These are phyloP conservation scores for Kwoniella bestiolae DNA, from an alignment of 768 basidiomycete genomes.

Conservation along the genomic window DNA sequence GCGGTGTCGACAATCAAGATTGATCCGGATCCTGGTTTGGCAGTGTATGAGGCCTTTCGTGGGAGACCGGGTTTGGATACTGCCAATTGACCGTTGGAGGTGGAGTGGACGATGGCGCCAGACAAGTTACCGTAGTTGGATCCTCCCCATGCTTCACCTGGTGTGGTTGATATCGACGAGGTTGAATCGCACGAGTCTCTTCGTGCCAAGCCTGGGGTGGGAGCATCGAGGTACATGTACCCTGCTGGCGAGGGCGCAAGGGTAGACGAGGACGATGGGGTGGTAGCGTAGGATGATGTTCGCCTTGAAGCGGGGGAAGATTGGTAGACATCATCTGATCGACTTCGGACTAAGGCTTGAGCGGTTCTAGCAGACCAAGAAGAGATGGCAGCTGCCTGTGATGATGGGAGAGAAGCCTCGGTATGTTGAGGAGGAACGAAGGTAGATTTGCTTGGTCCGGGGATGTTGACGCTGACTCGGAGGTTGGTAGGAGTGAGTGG, in stretches of 20 bases:
- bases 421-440: constrained; percentile 17
- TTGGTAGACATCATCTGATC: constrained; percentile 24
- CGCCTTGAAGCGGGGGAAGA: constrained; percentile 12
- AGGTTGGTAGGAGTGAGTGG: constrained; percentile 37
- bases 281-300: constrained; percentile 16
- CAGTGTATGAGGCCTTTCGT: constrained; percentile 50
- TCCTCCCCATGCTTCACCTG: constrained; percentile 31
- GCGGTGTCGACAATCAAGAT: constrained; percentile 42
- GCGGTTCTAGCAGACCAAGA: constrained; percentile 32
- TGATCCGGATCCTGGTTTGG: constrained; percentile 31
- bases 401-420: constrained; percentile 10
- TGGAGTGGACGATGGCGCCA: constrained; percentile 37
- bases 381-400: constrained; percentile 29
- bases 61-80: constrained; percentile 39
- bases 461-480: constrained; percentile 30
- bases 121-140: constrained; percentile 20
- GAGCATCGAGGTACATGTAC: constrained; percentile 46
- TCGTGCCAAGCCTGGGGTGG: constrained; percentile 47
- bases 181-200: constrained; percentile 40
- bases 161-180: constrained; percentile 31
- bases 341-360: constrained; percentile 24
- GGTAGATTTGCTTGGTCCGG: constrained; percentile 29
- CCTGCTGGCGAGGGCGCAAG: constrained; percentile 15
- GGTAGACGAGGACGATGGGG: constrained; percentile 9
- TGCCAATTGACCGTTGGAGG: constrained; percentile 33